phyloP scores from a whole-genome alignment of 1,284 basidiomycete genomes.

The Meira miltonrushii region DNA sequence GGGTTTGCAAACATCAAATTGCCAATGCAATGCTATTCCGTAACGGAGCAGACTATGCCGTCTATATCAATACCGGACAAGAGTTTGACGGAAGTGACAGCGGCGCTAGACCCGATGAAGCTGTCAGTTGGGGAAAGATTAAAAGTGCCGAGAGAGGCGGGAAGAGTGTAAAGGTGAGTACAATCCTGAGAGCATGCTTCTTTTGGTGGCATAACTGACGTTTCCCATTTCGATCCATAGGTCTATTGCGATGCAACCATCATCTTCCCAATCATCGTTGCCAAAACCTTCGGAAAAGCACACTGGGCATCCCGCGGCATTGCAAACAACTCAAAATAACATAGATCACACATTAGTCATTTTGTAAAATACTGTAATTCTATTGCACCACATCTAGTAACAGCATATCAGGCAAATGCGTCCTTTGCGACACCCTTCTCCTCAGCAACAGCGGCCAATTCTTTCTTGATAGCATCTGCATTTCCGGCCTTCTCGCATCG shows the following conservation, averaged over 20 bases:
- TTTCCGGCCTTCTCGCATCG: slow-evolving; percentile 52
- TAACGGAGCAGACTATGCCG: slow-evolving; percentile 95
- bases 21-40: slow-evolving; percentile 98
- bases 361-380: slow-evolving; percentile 1
- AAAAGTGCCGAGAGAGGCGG: slow-evolving; percentile 65
- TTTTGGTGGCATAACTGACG: neutral
- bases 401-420: slow-evolving; percentile 34
- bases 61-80: slow-evolving; percentile 97
- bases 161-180: slow-evolving; percentile 77
- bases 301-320: slow-evolving; percentile 8
- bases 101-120: slow-evolving; percentile 93
- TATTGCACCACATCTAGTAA: neutral
- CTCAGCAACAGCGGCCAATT: slow-evolving; percentile 57
- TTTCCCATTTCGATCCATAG: neutral
- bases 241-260: slow-evolving; percentile 72
- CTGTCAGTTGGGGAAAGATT: slow-evolving; percentile 99
- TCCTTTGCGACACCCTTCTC: slow-evolving; percentile 35
- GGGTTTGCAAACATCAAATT: slow-evolving; percentile 98
- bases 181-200: neutral
- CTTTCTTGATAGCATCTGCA: slow-evolving; percentile 52
- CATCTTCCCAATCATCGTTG: slow-evolving; percentile 82
- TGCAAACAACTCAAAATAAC: neutral
- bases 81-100: slow-evolving; percentile 99
- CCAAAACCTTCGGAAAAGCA: slow-evolving; percentile 66
- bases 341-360: neutral